These are phyloP conservation scores for Rauvolfia tetraphylla DNA, from an alignment of 257 asterid genomes.

Conservation along the genomic window DNA sequence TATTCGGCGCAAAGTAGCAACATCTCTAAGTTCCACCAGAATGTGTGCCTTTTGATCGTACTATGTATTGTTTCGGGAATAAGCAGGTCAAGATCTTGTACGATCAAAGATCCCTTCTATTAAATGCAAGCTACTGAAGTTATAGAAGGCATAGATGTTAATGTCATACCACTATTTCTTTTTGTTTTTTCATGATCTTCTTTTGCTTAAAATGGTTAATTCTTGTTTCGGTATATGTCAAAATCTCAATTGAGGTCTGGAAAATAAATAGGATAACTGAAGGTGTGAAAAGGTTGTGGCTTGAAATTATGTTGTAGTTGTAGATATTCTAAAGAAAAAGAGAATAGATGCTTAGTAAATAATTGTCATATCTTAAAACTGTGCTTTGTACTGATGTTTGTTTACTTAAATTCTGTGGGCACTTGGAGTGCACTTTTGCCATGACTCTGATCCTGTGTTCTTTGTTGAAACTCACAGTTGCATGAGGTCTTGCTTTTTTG, in stretches of 20 bases:
- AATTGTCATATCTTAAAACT: neutral
- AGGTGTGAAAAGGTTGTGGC: neutral
- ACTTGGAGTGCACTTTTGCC: neutral
- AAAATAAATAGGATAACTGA: neutral
- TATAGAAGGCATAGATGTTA: constrained; percentile 4
- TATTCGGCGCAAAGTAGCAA: too few relatives aligned
- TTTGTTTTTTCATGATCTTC: neutral
- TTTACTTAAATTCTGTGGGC: neutral
- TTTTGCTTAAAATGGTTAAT: neutral
- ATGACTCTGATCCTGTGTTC: constrained; percentile 24
- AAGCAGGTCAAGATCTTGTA: too few relatives aligned
- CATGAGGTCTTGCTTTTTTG: too few relatives aligned
- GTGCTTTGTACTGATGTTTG: neutral
- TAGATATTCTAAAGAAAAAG: too few relatives aligned
- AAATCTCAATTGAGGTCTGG: neutral
- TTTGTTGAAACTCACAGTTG: too few relatives aligned
- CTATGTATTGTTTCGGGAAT: too few relatives aligned
- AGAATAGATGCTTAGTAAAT: neutral
- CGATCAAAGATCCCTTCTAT: too few relatives aligned
- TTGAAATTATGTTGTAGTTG: too few relatives aligned
- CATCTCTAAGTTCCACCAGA: too few relatives aligned
- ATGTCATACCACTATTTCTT: neutral
- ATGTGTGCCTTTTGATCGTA: too few relatives aligned
- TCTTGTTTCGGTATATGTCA: neutral
- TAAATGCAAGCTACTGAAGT: too few relatives aligned